phyloP scores from a whole-genome alignment of 164 flowering plant species.

The Vitis labrusca region DNA sequence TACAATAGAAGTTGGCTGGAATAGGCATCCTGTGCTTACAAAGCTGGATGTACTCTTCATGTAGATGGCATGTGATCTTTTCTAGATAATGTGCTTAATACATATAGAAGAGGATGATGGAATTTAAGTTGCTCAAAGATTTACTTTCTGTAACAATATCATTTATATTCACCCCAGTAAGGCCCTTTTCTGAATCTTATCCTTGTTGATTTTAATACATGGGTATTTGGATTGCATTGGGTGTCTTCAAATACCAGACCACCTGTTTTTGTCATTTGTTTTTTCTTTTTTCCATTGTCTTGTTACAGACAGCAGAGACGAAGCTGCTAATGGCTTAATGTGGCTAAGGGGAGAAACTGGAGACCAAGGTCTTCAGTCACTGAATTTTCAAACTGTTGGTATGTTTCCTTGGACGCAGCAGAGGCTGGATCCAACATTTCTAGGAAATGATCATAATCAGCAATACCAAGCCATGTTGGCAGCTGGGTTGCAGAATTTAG shows the following conservation, averaged over 20 bases:
- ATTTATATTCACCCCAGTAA: too few relatives aligned
- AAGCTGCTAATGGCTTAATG: constrained; percentile 48
- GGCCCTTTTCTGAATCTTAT: not conserved
- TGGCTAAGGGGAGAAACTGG: constrained; percentile 71
- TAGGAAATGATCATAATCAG: constrained; percentile 55
- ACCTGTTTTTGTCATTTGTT: too few relatives aligned
- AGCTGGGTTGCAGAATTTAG: constrained; percentile 55
- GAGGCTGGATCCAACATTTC: constrained; percentile 49
- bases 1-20: too few relatives aligned
- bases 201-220: not conserved
- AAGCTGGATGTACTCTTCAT: too few relatives aligned
- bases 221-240: not conserved
- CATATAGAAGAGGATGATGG: too few relatives aligned
- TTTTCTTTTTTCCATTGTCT: not conserved
- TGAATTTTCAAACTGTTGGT: constrained; percentile 57
- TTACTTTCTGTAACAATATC: too few relatives aligned
- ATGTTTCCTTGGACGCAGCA: constrained; percentile 73
- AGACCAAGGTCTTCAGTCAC: constrained; percentile 53
- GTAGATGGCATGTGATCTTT: too few relatives aligned
- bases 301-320: constrained; percentile 55
- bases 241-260: too few relatives aligned
- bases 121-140: too few relatives aligned
- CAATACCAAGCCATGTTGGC: constrained; percentile 70
- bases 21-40: too few relatives aligned
- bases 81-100: too few relatives aligned